phyloP scores from a whole-genome alignment of 2,329 filamentous ascomycete species.

The Cercospora zeina region DNA sequence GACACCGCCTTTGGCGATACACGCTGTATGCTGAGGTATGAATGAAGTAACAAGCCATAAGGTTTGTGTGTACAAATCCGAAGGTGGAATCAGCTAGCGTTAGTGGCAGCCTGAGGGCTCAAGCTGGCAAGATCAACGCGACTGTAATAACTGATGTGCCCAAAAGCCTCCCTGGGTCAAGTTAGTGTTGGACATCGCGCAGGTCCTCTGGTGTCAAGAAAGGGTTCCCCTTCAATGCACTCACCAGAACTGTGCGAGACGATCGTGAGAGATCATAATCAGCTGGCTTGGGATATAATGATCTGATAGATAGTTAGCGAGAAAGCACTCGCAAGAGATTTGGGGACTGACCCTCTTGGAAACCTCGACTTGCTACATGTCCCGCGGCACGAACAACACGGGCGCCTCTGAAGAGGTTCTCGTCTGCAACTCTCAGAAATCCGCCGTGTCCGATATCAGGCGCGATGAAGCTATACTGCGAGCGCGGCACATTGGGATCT shows the following conservation, averaged over 20 bases:
- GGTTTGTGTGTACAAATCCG: not conserved
- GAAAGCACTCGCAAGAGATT: not conserved
- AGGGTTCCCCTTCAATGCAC: not conserved
- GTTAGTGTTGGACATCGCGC: not conserved
- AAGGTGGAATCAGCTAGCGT: not conserved
- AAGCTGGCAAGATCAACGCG: constrained; percentile 49
- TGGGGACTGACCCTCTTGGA: constrained; percentile 61
- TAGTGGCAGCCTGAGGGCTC: constrained; percentile 20
- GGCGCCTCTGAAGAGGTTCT: constrained; percentile 67
- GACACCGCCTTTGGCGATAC: not conserved
- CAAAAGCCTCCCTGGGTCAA: constrained; percentile 71
- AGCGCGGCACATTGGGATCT: constrained; percentile 84
- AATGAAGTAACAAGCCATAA: not conserved
- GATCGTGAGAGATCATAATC: constrained; percentile 74
- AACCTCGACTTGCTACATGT: constrained; percentile 74
- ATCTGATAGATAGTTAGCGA: constrained; percentile 53
- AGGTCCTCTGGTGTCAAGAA: not conserved
- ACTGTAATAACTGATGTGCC: constrained; percentile 52
- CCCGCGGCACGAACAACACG: constrained; percentile 71
- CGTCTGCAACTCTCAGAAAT: constrained; percentile 62
- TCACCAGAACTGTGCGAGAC: constrained; percentile 55
- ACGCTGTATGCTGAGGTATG: not conserved
- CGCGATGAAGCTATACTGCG: constrained; percentile 77
- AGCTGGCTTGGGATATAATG: constrained; percentile 73
- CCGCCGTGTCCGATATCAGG: constrained; percentile 72